Base-by-base conservation (phyloP, 805 yeast genomes). In the Yarrowia alimentaria region DNA sequence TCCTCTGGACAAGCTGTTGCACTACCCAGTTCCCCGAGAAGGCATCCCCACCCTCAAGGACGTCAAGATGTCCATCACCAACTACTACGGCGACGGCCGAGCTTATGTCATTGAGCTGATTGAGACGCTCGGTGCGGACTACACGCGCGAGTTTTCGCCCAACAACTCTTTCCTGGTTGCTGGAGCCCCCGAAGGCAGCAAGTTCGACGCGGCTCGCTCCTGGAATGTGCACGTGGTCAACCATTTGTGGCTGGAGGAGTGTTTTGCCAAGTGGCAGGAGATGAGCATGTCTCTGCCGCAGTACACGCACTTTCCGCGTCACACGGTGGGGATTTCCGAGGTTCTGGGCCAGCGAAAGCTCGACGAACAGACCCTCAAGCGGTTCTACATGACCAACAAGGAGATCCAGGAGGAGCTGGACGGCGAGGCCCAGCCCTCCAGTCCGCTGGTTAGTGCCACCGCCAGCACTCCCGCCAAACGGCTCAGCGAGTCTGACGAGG, bases 181-280 rank as follows among this genome's bases (percentile, higher is more conserved):
- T 1, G 83, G 89, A 0, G 73, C 72, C 25, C 74, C 84, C 0
- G 62, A 62, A 12, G 97, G 99, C 1, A 77, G 75, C 52, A 91
- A 91, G 66, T 87, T 77, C 60, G 76, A 74, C 9, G 87, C 89
- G 13, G 94, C 93, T 0, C 62, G 70, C 26, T 73, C 74, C 55
- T 89, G 96, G 96, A 62, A 64, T 7, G 67, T 86, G 17, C 72
- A 73, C 22, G 70, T 83, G 2, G 81, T 86, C 1, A 89, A 85
- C 60, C 96, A 88, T 65, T 61, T 81, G 11, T 91, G 99, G 99
- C 66, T 91, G 11, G 98, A 91, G 61, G 90, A 85, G 51, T 76
- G 88, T 32, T 91, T 74, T 55, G 69, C 76, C 0, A 65, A 73
- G 37, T 85, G 93, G 90, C 68, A 66, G 45, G 57, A 72, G 5